Evolutionary conservation across 345 rosid species (phyloP), one percentile per base, ranked within the genome.

Genomic region (Combretum micranthum): DNA sequence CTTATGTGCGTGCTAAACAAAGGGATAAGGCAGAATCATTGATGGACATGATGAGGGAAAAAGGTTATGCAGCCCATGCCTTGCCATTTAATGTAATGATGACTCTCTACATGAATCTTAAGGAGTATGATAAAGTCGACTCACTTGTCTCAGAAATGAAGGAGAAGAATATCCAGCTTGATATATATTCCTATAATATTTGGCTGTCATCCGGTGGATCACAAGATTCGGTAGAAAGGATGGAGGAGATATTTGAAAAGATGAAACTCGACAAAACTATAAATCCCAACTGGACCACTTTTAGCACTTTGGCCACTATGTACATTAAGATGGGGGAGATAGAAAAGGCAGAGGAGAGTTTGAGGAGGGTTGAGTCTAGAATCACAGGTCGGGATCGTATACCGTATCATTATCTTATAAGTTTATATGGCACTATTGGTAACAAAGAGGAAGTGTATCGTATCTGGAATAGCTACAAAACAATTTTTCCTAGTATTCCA

Each of bases 81-180:
- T 95, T 92, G 69, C 80, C 98, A 20, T 92, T 69, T 76, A 88
- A 88, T 77, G 97, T 86, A 61, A 92, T 88, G 91, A 92, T 92
- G 98, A 92, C 97, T 60, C 83, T 92, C 44, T 88, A 88, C 76
- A 92, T 86, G 96, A 86, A 83, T 62, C 71, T 88, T 46, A 73
- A 74, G 64, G 89, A 86, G 63, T 88, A 75, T 61, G 85, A 76
- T 54, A 81, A 81, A 73, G 94, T 92, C 5, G 91, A 87, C 42
- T 52, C 61, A 4, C 52, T 85, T 79, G 77, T 88, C 55, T 76
- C 74, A 1, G 99, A 93, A 72, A 88, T 93, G 97, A 73, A 65
- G 77, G 80, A 74, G 71, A 93, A 76, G 74, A 82, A 71, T 55
- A 68, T 88, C 53, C 72, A 70, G 25, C 77, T 88, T 48, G 96